These are phyloP conservation scores for Colletotrichum simmondsii DNA, from an alignment of 2,329 filamentous ascomycete species.

Conservation along the genomic window DNA sequence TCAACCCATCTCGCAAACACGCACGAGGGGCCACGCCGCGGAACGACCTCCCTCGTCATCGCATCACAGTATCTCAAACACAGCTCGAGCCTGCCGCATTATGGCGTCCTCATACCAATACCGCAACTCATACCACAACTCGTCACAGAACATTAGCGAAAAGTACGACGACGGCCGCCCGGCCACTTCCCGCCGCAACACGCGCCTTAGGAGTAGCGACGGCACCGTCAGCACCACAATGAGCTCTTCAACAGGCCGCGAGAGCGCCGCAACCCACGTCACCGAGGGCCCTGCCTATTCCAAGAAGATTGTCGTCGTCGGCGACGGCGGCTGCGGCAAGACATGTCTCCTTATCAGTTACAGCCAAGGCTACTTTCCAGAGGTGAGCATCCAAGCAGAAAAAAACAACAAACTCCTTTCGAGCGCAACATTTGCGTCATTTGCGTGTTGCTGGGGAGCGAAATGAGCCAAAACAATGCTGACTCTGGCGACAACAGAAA, in stretches of 20 bases:
- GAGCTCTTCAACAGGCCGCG: conserved; percentile 78
- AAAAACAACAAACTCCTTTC: background rate
- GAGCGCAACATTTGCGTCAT: background rate
- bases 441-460: background rate
- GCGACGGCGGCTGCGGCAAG: conserved; percentile 98
- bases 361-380: conserved; percentile 97
- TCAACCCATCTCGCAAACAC: conserved; percentile 12
- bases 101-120: conserved; percentile 65
- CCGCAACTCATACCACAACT: conserved; percentile 64
- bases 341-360: conserved; percentile 99
- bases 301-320: conserved; percentile 99
- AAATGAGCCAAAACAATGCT: conserved; percentile 22
- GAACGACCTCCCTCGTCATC: conserved; percentile 16
- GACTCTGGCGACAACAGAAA: conserved; percentile 73
- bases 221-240: conserved; percentile 89
- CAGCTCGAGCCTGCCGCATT: conserved; percentile 32
- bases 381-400: conserved; percentile 69
- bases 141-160: conserved; percentile 50
- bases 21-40: conserved; percentile 23
- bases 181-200: conserved; percentile 51
- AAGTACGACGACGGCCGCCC: conserved; percentile 49
- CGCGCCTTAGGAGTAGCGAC: conserved; percentile 80
- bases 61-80: background rate
- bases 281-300: conserved; percentile 94
- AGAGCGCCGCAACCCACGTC: conserved; percentile 84